A percentile compares a stretch with the other conserved stretches of the same genome.
Conservation (phyloP, 2,329 filamentous ascomycete species). For the Metarhizium album region DNA sequence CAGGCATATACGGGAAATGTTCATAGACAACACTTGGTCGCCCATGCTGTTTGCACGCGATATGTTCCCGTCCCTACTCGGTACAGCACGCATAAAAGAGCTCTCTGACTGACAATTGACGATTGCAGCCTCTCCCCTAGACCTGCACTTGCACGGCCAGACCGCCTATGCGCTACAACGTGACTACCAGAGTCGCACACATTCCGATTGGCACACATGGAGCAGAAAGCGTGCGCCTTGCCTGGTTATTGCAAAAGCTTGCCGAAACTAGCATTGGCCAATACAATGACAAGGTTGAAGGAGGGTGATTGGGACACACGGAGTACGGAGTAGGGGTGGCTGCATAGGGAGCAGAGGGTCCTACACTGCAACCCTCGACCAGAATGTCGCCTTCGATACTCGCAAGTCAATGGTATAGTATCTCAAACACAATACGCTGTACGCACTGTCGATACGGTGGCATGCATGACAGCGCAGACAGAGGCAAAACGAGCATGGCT, state of each 20-base stretch:
- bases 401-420: not conserved
- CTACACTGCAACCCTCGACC: not conserved
- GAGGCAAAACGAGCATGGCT: not conserved
- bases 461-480: not conserved
- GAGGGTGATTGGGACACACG: not conserved
- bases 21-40: no score
- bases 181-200: not conserved
- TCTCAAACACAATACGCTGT: no score
- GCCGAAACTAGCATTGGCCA: not conserved
- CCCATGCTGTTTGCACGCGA: no score
- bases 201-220: not conserved
- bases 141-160: not conserved
- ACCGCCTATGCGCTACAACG: not conserved
- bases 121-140: not conserved
- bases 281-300: not conserved
- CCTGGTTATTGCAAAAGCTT: not conserved
- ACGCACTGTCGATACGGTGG: not conserved
- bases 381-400: not conserved
- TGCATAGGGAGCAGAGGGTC: not conserved
- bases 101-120: not conserved
- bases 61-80: no score
- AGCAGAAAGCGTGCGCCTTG: not conserved
- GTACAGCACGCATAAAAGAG: not conserved
- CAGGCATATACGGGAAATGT: no score
- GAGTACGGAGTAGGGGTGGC: no score